A percentile compares a stretch with the other conserved stretches of the same genome.
Evolutionary conservation across 352 stramenopile species (phyloP).

Genomic region (Halophytophthora polymorphica): DNA sequence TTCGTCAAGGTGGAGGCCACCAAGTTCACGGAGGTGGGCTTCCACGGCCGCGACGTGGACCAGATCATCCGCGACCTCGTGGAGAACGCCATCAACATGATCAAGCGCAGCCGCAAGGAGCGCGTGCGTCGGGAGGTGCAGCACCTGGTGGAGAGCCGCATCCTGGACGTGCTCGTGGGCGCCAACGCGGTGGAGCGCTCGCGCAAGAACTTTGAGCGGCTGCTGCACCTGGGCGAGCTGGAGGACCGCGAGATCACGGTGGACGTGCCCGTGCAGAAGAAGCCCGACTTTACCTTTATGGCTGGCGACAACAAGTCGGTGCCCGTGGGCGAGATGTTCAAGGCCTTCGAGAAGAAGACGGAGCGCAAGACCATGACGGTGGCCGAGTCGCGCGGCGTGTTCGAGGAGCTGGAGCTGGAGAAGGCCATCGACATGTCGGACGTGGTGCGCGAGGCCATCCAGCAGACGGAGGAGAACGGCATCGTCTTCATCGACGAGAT

Average conservation of each 20-base stretch:
- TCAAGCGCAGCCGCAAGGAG: constrained; percentile 94
- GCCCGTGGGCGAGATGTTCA: constrained; percentile 70
- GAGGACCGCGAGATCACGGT: constrained; percentile 81
- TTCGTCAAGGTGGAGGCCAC: constrained; percentile 99
- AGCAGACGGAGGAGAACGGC: constrained; percentile 96
- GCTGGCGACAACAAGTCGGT: constrained; percentile 65
- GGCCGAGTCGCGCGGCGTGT: constrained; percentile 90
- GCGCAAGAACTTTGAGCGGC: constrained; percentile 89
- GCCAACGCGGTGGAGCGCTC: constrained; percentile 78
- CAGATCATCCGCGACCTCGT: constrained; percentile 99
- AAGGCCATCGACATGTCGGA: constrained; percentile 91
- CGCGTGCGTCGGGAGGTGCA: constrained; percentile 91
- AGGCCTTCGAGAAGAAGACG: constrained; percentile 81
- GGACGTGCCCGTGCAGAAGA: constrained; percentile 64
- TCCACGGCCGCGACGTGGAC: constrained; percentile 99
- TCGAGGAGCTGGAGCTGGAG: constrained; percentile 97
- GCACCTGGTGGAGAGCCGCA: constrained; percentile 92
- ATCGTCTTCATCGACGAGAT: constrained; percentile 99
- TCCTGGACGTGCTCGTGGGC: constrained; percentile 94
- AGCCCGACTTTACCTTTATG: constrained; percentile 61
- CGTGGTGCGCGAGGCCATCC: constrained; percentile 80
- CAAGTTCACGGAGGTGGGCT: constrained; percentile 99
- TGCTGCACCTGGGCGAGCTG: constrained; percentile 85
- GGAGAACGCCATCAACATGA: constrained; percentile 96
- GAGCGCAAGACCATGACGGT: constrained; percentile 94